phyloP scores from a whole-genome alignment of 2,329 filamentous ascomycete species.

The Pseudogymnoascus sp. region DNA sequence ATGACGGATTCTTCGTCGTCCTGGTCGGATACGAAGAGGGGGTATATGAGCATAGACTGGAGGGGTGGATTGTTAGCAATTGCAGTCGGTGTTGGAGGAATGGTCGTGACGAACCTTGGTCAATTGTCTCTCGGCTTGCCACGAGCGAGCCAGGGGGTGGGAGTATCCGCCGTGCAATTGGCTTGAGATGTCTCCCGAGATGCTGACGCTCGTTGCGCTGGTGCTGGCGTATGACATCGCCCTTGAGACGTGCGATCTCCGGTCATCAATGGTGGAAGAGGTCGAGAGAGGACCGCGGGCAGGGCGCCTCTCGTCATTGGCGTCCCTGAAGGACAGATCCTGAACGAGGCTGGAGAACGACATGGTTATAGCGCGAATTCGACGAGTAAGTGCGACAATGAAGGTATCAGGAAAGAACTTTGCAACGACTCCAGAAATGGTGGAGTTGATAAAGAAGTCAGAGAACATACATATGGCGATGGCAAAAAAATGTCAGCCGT shows the following conservation, averaged over 20 bases:
- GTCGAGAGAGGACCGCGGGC: conserved; percentile 36
- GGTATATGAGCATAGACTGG: conserved; percentile 97
- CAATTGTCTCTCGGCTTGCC: conserved; percentile 78
- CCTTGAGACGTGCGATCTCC: conserved; percentile 52
- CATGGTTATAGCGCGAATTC: conserved; percentile 35
- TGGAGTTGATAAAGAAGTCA: not conserved
- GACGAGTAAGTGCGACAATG: not conserved
- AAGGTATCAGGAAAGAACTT: not conserved
- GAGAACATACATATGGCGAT: not conserved
- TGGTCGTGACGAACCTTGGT: conserved; percentile 56
- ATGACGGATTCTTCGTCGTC: conserved; percentile 88
- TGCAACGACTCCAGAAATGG: conserved; percentile 1
- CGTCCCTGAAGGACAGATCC: conserved; percentile 53
- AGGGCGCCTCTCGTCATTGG: conserved; percentile 37
- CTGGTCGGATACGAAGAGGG: conserved; percentile 89
- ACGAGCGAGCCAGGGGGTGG: conserved; percentile 68
- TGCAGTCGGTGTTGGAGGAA: not conserved
- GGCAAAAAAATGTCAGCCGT: not conserved
- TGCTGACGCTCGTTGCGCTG: conserved; percentile 60
- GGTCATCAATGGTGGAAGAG: conserved; percentile 46
- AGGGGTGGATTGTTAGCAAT: not conserved
- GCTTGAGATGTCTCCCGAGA: conserved; percentile 68
- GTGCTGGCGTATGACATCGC: conserved; percentile 61
- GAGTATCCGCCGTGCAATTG: conserved; percentile 78
- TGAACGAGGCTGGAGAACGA: conserved; percentile 62